Conservation (phyloP, 805 yeast species). For the Saturnispora mendoncae region DNA sequence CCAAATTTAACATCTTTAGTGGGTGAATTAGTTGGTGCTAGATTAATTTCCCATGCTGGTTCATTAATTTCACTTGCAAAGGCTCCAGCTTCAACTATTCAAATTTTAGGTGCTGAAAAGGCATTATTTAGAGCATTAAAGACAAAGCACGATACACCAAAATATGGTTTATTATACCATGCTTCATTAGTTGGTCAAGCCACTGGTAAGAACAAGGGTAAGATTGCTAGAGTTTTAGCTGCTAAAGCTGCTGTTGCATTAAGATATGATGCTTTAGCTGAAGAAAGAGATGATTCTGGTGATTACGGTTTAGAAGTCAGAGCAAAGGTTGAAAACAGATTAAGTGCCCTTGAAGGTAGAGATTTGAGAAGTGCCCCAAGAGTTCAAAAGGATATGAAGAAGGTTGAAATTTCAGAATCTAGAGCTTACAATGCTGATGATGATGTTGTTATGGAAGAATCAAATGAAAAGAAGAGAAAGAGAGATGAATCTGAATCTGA, state of each 20-base stretch:
- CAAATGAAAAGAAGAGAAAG: constrained; percentile 17
- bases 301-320: constrained; percentile 88
- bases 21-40: constrained; percentile 97
- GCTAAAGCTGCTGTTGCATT: constrained; percentile 97
- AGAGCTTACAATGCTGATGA: constrained; percentile 93
- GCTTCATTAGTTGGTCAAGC: constrained; percentile 98
- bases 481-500: constrained; percentile 23
- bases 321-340: constrained; percentile 88
- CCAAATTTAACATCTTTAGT: constrained; percentile 93
- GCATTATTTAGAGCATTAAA: constrained; percentile 97
- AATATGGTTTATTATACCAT: constrained; percentile 94
- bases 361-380: constrained; percentile 86
- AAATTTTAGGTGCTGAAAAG: constrained; percentile 98
- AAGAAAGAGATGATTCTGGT: constrained; percentile 93
- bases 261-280: constrained; percentile 94
- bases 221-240: constrained; percentile 96
- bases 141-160: constrained; percentile 98
- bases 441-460: constrained; percentile 35
- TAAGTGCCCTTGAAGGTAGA: constrained; percentile 93
- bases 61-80: constrained; percentile 89
- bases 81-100: constrained; percentile 98
- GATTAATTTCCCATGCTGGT: constrained; percentile 96
- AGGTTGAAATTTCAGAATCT: constrained; percentile 78
- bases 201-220: constrained; percentile 95
- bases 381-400: constrained; percentile 73